Percentiles rank a stretch among this genome's conserved stretches.
phyloP scores from a whole-genome alignment of 148 eudicot species.

The Oxyria digyna region DNA sequence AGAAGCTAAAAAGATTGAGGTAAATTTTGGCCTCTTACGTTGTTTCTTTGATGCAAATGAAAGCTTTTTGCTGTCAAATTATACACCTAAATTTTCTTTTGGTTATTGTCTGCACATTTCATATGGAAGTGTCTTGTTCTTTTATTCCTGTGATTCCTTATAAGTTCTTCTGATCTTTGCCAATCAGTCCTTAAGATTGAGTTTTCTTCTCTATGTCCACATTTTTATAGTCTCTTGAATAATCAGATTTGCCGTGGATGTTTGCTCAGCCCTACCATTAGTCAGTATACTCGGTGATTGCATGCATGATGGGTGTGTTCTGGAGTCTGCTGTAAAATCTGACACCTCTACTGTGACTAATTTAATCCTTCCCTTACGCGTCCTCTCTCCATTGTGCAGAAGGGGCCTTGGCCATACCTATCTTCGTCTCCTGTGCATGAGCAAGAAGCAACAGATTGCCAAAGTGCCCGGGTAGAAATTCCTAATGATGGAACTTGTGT shows the following conservation, averaged over 20 bases:
- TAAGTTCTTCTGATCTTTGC: neutral
- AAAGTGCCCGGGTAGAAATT: constrained; percentile 55
- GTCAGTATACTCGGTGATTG: neutral
- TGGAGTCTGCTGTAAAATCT: neutral
- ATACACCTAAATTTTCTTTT: neutral
- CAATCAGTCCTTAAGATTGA: neutral
- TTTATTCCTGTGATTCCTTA: neutral
- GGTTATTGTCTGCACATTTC: neutral
- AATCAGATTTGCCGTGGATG: neutral
- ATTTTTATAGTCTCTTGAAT: neutral
- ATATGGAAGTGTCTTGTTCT: neutral
- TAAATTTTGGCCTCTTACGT: constrained; percentile 17
- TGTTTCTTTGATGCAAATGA: neutral
- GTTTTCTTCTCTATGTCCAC: neutral
- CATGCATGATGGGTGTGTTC: neutral
- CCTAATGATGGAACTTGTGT: constrained; percentile 93
- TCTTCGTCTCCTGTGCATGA: constrained; percentile 40
- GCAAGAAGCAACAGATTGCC: constrained; percentile 26
- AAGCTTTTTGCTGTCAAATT: neutral
- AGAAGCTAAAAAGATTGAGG: constrained; percentile 71
- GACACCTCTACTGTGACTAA: neutral
- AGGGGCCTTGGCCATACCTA: constrained; percentile 54
- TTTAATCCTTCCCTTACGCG: neutral
- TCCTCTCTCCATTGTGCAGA: constrained; percentile 30
- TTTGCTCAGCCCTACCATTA: neutral